Percentiles rank a stretch among this genome's conserved stretches.
Evolutionary conservation across 2,329 filamentous ascomycete genomes (phyloP).

Genomic region (Cryphonectria carpinicola): DNA sequence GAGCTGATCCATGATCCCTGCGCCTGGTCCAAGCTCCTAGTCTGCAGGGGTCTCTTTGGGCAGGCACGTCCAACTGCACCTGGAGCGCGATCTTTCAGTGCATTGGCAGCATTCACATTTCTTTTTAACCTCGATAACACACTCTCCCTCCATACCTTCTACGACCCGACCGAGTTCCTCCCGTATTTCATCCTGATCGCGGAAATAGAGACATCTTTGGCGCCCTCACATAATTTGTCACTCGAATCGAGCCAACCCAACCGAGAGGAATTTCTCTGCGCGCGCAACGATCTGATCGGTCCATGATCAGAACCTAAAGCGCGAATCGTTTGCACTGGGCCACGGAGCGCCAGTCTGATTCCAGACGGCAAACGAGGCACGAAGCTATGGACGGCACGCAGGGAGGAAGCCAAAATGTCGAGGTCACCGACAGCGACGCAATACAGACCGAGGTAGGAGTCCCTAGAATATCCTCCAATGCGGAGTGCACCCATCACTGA

Average conservation of each 20-base stretch:
- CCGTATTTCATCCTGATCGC: background rate
- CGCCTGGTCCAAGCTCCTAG: conserved; percentile 28
- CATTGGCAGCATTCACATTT: conserved; percentile 12
- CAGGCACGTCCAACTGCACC: conserved; percentile 20
- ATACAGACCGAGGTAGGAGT: conserved; percentile 78
- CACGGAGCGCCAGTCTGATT: conserved; percentile 26
- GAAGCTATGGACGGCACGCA: conserved; percentile 34
- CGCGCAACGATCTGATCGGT: background rate
- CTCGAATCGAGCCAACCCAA: background rate
- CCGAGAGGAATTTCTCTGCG: background rate
- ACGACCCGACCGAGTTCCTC: background rate
- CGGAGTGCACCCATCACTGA: conserved; percentile 30
- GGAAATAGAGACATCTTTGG: background rate
- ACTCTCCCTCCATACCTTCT: background rate
- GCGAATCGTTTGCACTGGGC: conserved; percentile 24
- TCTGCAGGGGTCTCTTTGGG: conserved; percentile 31
- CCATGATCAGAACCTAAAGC: conserved; percentile 22
- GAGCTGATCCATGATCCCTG: conserved; percentile 21
- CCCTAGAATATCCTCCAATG: conserved; percentile 8
- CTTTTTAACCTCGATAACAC: conserved; percentile 14
- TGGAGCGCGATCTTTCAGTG: conserved; percentile 20
- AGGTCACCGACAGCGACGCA: conserved; percentile 71
- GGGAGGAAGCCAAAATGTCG: background rate
- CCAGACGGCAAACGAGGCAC: conserved; percentile 42
- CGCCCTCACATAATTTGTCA: too few species aligned